Percentiles rank a stretch among this genome's conserved stretches.
phyloP scores from a whole-genome alignment of 208 protist genomes.

The Leishmania arabica region DNA sequence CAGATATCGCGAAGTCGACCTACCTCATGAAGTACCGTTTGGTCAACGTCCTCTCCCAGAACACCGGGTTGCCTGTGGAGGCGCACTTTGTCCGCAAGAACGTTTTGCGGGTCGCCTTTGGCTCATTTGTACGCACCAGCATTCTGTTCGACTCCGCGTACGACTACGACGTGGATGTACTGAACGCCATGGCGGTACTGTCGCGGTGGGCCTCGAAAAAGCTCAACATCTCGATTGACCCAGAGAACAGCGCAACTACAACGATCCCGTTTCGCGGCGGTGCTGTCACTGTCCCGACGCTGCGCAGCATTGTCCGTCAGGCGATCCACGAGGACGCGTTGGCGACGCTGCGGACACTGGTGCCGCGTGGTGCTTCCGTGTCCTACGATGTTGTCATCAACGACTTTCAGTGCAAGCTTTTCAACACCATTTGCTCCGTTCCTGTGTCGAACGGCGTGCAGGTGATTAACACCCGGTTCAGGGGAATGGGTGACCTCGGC shows the following conservation, averaged over 20 bases:
- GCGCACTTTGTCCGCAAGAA: constrained; percentile 12
- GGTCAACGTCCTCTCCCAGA: constrained; percentile 10
- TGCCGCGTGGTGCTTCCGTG: constrained; percentile 14
- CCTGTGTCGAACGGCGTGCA: constrained; percentile 18
- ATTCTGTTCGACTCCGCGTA: constrained; percentile 15
- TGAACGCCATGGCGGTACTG: constrained; percentile 12
- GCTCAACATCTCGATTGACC: not conserved
- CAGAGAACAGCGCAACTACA: not conserved
- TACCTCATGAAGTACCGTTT: constrained; percentile 16
- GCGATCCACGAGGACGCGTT: constrained; percentile 9
- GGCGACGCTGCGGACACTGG: constrained; percentile 12
- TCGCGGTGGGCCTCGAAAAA: constrained; percentile 5
- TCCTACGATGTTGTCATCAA: constrained; percentile 24
- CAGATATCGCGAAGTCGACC: constrained; percentile 20
- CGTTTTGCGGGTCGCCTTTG: constrained; percentile 11
- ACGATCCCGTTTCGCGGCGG: constrained; percentile 7
- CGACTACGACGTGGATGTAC: constrained; percentile 18
- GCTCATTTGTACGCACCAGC: not conserved
- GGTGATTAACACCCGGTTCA: constrained; percentile 21
- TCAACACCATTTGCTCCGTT: constrained; percentile 25
- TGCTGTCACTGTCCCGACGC: constrained; percentile 9
- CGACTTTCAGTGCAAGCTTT: constrained; percentile 19
- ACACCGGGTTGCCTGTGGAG: constrained; percentile 15
- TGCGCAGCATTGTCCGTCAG: constrained; percentile 20
- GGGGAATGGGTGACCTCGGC: constrained; percentile 17